Percentiles rank a stretch among this genome's conserved stretches.
phyloP scores from a whole-genome alignment of 441 rosid species.

The Adansonia gregorii region DNA sequence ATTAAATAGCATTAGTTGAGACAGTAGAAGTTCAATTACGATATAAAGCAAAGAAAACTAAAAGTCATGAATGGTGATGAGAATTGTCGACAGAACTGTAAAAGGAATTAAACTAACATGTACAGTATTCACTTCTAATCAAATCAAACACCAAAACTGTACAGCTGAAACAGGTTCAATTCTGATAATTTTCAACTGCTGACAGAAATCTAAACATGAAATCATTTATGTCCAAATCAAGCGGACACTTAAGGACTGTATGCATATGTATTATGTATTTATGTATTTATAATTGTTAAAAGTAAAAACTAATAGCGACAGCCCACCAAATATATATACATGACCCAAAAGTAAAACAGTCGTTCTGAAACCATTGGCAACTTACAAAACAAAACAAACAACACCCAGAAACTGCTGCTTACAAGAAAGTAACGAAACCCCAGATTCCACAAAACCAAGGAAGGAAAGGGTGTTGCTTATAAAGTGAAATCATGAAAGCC shows the following conservation, averaged over 20 bases:
- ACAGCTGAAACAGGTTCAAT: background rate
- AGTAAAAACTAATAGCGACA: background rate
- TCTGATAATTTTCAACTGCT: constrained; percentile 7
- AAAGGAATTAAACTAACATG: background rate
- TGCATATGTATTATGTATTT: no score
- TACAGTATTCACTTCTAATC: background rate
- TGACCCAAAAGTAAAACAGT: no score
- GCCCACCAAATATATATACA: background rate
- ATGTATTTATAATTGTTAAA: no score
- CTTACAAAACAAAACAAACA: background rate
- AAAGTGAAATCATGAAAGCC: background rate
- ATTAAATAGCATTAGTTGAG: background rate
- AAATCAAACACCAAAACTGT: background rate
- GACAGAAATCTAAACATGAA: background rate
- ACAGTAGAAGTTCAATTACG: background rate
- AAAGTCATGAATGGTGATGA: constrained; percentile 19
- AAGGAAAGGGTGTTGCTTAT: no score
- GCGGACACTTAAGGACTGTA: background rate
- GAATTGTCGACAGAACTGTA: background rate
- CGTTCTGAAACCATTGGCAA: no score
- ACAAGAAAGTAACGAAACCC: background rate
- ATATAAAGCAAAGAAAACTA: background rate
- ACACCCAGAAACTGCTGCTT: constrained; percentile 10
- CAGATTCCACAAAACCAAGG: background rate
- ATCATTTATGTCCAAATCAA: background rate